Percentiles rank a stretch among this genome's conserved stretches.
These are phyloP conservation scores for Fragaria iinumae DNA, from an alignment of 306 rosid genomes.

Conservation along the genomic window DNA sequence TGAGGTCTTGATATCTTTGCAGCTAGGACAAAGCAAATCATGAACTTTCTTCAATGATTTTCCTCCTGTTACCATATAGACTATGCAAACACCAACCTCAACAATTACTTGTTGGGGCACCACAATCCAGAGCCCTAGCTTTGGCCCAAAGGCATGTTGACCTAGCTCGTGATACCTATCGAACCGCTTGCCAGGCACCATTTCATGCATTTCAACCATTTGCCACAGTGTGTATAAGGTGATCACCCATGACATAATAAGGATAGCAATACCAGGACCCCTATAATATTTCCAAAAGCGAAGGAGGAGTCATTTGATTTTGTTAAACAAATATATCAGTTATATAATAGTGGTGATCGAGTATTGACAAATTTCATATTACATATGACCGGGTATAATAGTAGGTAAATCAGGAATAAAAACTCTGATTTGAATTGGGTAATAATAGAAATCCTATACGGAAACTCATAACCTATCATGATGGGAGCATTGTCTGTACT, in stretches of 20 bases:
- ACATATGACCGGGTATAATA: background rate
- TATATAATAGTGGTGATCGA: background rate
- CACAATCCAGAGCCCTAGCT: constrained; percentile 69
- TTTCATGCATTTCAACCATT: constrained; percentile 94
- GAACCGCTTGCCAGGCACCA: constrained; percentile 75
- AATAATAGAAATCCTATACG: background rate
- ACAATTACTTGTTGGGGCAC: constrained; percentile 72
- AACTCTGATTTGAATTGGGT: background rate
- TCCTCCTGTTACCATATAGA: constrained; percentile 79
- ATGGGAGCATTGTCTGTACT: background rate
- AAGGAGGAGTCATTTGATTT: background rate
- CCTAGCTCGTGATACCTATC: constrained; percentile 91
- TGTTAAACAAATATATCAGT: constrained; percentile 31
- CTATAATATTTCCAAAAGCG: constrained; percentile 9
- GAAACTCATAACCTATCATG: background rate
- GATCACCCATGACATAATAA: constrained; percentile 68
- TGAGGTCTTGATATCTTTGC: constrained; percentile 34
- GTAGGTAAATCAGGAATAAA: background rate
- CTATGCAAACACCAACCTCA: constrained; percentile 73
- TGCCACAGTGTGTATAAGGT: constrained; percentile 84
- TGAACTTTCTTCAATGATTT: constrained; percentile 54
- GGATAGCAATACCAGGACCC: constrained; percentile 57
- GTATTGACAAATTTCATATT: background rate
- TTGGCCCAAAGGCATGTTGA: constrained; percentile 76
- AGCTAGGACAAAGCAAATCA: constrained; percentile 45